Evolutionary conservation across 345 rosid genomes (phyloP), one percentile per base, ranked within the genome.

Genomic region (Crucihimalaya himalaica): DNA sequence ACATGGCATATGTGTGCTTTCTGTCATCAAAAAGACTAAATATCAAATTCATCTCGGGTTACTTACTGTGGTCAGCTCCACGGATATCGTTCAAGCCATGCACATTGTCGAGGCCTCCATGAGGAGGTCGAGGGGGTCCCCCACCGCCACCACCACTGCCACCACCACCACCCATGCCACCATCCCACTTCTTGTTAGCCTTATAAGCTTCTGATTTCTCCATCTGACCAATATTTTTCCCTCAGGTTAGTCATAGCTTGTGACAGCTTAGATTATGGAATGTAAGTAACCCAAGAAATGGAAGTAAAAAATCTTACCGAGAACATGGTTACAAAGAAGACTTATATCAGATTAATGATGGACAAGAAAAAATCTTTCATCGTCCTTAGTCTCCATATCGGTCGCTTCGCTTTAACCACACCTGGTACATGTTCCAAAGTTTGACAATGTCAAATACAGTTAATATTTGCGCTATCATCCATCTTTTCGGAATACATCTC

Each of bases 111-210:
- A 88, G 76, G 13, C 96, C 97, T 0, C 94, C 76, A 63, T 67
- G 89, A 12, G 93, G 91, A 10, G 91, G 91, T 5, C 72, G 88
- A 12, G 93, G 90, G 5, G 89, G 89, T 7, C 98, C 83, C 9
- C 79, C 85, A 6, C 70, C 63, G 0, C 75, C 55, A 0, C 77
- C 69, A 1, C 79, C 90, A 11, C 96, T 83, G 23, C 96, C 97
- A 8, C 90, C 87, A 23, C 98, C 97, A 39, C 97, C 93, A 0
- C 89, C 56, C 55, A 21, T 85, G 42, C 94, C 93, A 34, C 91
- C 96, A 76, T 84, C 96, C 92, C 96, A 91, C 80, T 91, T 91
- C 91, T 93, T 89, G 81, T 84, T 72, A 77, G 94, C 70, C 52
- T 85, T 82, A 51, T 86, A 88, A 29, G 85, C 56, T 67, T 89